Percentiles rank a stretch among this genome's conserved stretches.
phyloP scores from a whole-genome alignment of 2,329 filamentous ascomycete genomes.

The Tetracladium maxilliforme region DNA sequence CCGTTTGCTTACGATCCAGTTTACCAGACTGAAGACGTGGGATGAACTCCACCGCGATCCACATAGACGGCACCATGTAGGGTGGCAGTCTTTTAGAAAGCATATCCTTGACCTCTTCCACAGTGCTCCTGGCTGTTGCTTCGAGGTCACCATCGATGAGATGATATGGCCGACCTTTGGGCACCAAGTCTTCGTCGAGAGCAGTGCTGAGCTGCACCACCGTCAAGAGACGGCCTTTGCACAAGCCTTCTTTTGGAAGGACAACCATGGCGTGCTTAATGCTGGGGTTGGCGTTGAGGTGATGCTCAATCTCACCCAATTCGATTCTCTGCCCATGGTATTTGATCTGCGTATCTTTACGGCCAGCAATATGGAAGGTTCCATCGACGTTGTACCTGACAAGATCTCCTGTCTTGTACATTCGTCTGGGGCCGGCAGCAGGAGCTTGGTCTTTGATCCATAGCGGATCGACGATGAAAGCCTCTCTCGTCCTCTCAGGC shows the following conservation, averaged over 20 bases:
- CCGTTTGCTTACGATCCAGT: slow-evolving; percentile 5
- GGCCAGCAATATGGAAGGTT: slow-evolving; percentile 38
- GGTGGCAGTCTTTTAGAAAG: slow-evolving; percentile 3
- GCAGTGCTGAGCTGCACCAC: not conserved
- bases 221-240: slow-evolving; percentile 1
- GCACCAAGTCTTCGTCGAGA: slow-evolving; percentile 1
- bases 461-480: slow-evolving; percentile 4
- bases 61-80: slow-evolving; percentile 8
- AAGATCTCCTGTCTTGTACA: slow-evolving; percentile 53
- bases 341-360: not conserved
- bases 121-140: slow-evolving; percentile 1
- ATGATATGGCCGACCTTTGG: too few relatives aligned
- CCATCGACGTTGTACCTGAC: slow-evolving; percentile 42
- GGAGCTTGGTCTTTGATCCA: slow-evolving; percentile 1
- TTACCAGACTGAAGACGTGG: slow-evolving; percentile 7
- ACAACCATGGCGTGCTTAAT: slow-evolving; percentile 2
- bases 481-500: slow-evolving; percentile 3
- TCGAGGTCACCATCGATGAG: too few relatives aligned
- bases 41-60: slow-evolving; percentile 4
- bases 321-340: not conserved
- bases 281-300: too few relatives aligned
- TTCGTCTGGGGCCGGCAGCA: slow-evolving; percentile 6
- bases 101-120: slow-evolving; percentile 2
- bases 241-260: slow-evolving; percentile 1
- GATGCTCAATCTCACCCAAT: not conserved